Evolutionary conservation across 805 yeast genomes (phyloP).

Genomic region (Yarrowia sp.): DNA sequence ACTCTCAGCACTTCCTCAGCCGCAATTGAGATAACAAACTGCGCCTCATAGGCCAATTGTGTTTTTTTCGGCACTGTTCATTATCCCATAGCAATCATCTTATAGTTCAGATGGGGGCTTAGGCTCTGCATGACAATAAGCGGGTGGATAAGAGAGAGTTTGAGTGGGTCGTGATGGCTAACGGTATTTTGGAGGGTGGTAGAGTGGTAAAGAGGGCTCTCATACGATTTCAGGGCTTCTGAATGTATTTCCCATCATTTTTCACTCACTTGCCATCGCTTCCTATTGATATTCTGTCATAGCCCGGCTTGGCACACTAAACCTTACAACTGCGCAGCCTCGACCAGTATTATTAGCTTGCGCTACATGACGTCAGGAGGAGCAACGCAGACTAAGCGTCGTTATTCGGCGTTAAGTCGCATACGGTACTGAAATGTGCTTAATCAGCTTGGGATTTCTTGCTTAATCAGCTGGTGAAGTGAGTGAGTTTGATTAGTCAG

Average conservation of each 20-base stretch:
- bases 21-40: not conserved
- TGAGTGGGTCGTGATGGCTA: no score
- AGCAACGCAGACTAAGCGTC: not conserved
- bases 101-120: not conserved
- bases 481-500: no score
- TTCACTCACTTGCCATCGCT: no score
- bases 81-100: constrained; percentile 3
- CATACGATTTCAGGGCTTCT: no score
- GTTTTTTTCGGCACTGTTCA: not conserved
- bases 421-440: no score
- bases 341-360: not conserved
- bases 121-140: constrained; percentile 19
- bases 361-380: constrained; percentile 7
- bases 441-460: no score
- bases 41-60: not conserved
- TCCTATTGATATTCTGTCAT: not conserved
- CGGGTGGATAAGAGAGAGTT: constrained; percentile 1
- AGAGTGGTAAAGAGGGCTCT: no score
- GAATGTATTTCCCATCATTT: no score
- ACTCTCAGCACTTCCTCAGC: no score
- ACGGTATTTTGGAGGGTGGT: no score
- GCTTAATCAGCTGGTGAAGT: no score
- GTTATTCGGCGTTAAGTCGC: not conserved
- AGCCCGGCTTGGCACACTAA: not conserved
- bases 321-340: not conserved